Percentiles rank a stretch among this genome's conserved stretches.
Conservation (phyloP, 345 rosid genomes). For the Viola odorata region DNA sequence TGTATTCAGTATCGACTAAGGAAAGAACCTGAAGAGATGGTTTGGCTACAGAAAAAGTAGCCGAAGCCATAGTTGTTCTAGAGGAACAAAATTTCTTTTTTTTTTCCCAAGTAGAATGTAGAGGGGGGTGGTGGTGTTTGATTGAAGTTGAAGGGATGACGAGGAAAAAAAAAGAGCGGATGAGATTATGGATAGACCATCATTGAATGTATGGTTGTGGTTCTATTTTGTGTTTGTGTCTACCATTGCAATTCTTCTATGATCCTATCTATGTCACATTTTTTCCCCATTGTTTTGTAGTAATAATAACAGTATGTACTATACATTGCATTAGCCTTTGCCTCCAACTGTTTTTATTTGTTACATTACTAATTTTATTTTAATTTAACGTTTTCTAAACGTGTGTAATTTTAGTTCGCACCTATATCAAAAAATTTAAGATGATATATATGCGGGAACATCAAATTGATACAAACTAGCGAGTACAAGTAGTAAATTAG, state of each 20-base stretch:
- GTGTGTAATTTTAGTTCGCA: no score
- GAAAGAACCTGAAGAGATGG: slow-evolving; percentile 68
- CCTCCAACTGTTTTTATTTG: no score
- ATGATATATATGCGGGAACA: no score
- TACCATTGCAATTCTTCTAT: slow-evolving; percentile 1
- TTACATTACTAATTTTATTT: no score
- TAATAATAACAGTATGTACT: neutral
- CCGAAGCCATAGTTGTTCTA: slow-evolving; percentile 64
- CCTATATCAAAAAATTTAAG: no score
- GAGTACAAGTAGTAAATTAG: no score
- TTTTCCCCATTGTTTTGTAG: neutral
- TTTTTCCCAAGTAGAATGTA: neutral
- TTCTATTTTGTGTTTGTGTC: slow-evolving; percentile 26
- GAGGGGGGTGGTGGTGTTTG: slow-evolving; percentile 17
- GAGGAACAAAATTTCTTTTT: no score
- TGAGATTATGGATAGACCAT: slow-evolving; percentile 86
- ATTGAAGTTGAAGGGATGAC: slow-evolving; percentile 7
- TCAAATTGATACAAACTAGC: no score
- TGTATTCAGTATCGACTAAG: no score
- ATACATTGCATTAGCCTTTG: no score
- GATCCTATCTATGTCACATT: neutral
- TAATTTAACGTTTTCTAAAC: no score
- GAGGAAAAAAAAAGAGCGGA: slow-evolving; percentile 35
- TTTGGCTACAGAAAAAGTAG: slow-evolving; percentile 80
- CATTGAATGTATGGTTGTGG: slow-evolving; percentile 44